Conservation (phyloP, 2,329 filamentous ascomycete species). For the Fusarium brachygibbosum region DNA sequence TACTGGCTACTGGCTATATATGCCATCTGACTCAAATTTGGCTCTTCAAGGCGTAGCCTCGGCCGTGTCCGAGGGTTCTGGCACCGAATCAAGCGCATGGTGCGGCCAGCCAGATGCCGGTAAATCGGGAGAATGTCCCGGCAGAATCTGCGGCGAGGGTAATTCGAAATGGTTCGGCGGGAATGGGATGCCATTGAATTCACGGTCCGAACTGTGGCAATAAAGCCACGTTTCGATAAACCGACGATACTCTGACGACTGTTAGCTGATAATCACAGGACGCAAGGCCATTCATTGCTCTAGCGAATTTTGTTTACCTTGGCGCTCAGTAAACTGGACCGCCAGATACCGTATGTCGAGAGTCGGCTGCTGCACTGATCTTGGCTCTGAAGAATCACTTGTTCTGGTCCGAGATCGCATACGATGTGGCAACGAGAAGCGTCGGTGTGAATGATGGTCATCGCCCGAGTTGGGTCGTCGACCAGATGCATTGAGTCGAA, state of each 20-base stretch:
- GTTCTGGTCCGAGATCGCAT: constrained; percentile 58
- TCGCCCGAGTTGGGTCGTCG: constrained; percentile 60
- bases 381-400: constrained; percentile 44
- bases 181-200: constrained; percentile 62
- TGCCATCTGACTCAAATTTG: constrained; percentile 17
- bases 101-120: constrained; percentile 46
- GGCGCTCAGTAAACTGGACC: constrained; percentile 63
- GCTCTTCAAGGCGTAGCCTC: constrained; percentile 46
- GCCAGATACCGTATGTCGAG: constrained; percentile 64
- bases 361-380: constrained; percentile 42
- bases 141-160: constrained; percentile 61
- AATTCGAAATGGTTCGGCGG: constrained; percentile 62
- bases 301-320: constrained; percentile 54
- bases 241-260: constrained; percentile 55
- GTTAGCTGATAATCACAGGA: constrained; percentile 44
- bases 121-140: constrained; percentile 49
- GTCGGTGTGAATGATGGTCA: constrained; percentile 53
- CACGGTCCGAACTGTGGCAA: constrained; percentile 62
- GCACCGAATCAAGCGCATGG: constrained; percentile 44
- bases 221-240: constrained; percentile 63
- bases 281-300: constrained; percentile 8
- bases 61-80: constrained; percentile 46
- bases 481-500: constrained; percentile 59
- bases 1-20: constrained; percentile 15
- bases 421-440: constrained; percentile 60